Evolutionary conservation across 2,329 filamentous ascomycete species (phyloP), one percentile per base, ranked within the genome.

Genomic region (Aspergillus sojae): DNA sequence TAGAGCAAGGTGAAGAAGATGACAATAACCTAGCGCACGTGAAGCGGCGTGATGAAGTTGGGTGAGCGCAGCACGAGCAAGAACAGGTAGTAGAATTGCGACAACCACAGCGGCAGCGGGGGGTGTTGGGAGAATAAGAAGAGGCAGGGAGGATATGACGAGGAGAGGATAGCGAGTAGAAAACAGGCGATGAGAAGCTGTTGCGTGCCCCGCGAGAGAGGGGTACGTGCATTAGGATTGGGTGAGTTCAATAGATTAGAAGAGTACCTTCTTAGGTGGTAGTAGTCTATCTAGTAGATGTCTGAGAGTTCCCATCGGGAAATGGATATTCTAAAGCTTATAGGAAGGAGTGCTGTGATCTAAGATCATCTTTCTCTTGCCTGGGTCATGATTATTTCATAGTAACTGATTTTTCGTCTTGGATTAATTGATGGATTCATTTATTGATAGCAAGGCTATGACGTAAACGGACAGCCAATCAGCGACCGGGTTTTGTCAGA

Each of bases 31-130:
- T 28, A 48, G 45, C 5, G 45, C 32, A 48, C 23, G 61, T 52
- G 28, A 60, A 60, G 36, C 28, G 26, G 26, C 14, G 36, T 32
- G 60, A 34, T 9, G 60, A 66, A 10, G 64, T 62, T 41, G 68
- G 62, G 67, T 74, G 68, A 21, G 62, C 41, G 62, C 71, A 73
- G 62, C 72, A 74, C 28, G 65, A 61, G 61, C 69, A 72, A 52
- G 66, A 67, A 52, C 72, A 71, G 52, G 41, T 32, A 41, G 54
- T 64, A 30, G 62, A 66, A 58, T 61, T 63, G 26, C 67, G 70
- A 63, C 63, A 71, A 56, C 67, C 66, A 67, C 71, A 73, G 45
- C 62, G 66, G 68, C 69, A 72, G 57, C 46, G 56, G 32, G 60
- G 23, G 30, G 16, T 54, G 39, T 39, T 21, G 10, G 58, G 58